phyloP scores from a whole-genome alignment of 1,284 basidiomycete genomes.

The Pseudozyma thailandica region DNA sequence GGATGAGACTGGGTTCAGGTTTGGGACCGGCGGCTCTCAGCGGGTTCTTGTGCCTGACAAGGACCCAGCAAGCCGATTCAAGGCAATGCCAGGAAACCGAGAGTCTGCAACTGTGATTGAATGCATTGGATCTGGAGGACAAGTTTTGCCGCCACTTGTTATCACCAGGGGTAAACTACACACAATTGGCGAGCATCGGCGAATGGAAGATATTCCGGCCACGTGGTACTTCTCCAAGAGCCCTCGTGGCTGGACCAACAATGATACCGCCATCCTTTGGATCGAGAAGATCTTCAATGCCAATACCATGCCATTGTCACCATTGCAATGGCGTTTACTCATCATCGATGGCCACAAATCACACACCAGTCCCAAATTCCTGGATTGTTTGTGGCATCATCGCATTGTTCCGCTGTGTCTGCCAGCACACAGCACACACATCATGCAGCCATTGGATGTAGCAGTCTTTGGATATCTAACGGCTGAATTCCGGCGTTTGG shows the following conservation, averaged over 20 bases:
- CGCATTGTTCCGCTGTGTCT: slow-evolving; percentile 10
- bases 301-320: slow-evolving; percentile 1
- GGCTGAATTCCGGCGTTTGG: neutral
- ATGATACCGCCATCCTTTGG: slow-evolving; percentile 7
- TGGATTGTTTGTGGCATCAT: neutral
- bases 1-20: slow-evolving; percentile 3
- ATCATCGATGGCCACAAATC: slow-evolving; percentile 16
- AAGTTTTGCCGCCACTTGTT: neutral
- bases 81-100: slow-evolving; percentile 3
- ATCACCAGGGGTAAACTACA: slow-evolving; percentile 2
- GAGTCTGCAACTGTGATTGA: slow-evolving; percentile 14
- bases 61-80: slow-evolving; percentile 9
- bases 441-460: slow-evolving; percentile 22
- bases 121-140: slow-evolving; percentile 16
- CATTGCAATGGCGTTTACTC: slow-evolving; percentile 13
- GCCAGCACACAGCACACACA: slow-evolving; percentile 10
- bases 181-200: slow-evolving; percentile 9
- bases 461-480: slow-evolving; percentile 8
- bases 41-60: slow-evolving; percentile 5
- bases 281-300: slow-evolving; percentile 5
- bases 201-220: slow-evolving; percentile 6
- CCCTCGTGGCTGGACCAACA: slow-evolving; percentile 4
- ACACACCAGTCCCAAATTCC: slow-evolving; percentile 5
- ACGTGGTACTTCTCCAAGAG: slow-evolving; percentile 14
- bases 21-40: slow-evolving; percentile 6